Evolutionary conservation across 1,284 basidiomycete species (phyloP).

Genomic region (Heterobasidion irregulare): DNA sequence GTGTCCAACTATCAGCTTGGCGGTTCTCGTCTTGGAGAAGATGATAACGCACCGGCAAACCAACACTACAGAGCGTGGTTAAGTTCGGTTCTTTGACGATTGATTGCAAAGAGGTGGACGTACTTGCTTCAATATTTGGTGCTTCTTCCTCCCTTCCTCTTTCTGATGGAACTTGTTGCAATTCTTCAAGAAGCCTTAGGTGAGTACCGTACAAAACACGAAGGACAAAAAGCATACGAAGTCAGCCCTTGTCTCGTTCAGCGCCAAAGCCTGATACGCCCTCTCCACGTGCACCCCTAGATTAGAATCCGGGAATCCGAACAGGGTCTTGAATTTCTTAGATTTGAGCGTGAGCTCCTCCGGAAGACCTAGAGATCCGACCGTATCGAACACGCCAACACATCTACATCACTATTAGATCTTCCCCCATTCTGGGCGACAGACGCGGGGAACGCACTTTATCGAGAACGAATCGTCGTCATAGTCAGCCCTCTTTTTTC

Average conservation of each 20-base stretch:
- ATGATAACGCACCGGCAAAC: slow-evolving; percentile 44
- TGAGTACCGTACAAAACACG: neutral
- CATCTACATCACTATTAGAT: slow-evolving; percentile 32
- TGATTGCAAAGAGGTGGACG: slow-evolving; percentile 9
- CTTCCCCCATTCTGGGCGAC: slow-evolving; percentile 1
- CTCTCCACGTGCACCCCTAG: slow-evolving; percentile 56
- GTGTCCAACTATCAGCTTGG: neutral
- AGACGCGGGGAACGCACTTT: slow-evolving; percentile 34
- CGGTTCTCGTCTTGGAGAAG: neutral
- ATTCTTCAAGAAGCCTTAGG: slow-evolving; percentile 26
- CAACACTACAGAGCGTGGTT: slow-evolving; percentile 37
- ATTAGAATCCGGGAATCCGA: slow-evolving; percentile 51
- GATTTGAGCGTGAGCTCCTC: slow-evolving; percentile 43
- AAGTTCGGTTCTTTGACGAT: slow-evolving; percentile 1
- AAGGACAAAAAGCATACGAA: slow-evolving; percentile 38
- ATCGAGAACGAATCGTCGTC: slow-evolving; percentile 44
- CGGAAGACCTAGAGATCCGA: slow-evolving; percentile 59
- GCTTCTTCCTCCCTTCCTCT: slow-evolving; percentile 37
- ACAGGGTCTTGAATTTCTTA: slow-evolving; percentile 36
- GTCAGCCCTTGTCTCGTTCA: slow-evolving; percentile 56
- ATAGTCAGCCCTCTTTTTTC: slow-evolving; percentile 39
- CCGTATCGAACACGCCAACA: slow-evolving; percentile 67
- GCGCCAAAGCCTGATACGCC: slow-evolving; percentile 59
- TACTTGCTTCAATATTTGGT: slow-evolving; percentile 57
- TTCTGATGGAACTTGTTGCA: slow-evolving; percentile 59